A percentile compares a stretch with the other conserved stretches of the same genome.
phyloP scores from a whole-genome alignment of 306 rosid genomes.

The Cucurbita pepo region DNA sequence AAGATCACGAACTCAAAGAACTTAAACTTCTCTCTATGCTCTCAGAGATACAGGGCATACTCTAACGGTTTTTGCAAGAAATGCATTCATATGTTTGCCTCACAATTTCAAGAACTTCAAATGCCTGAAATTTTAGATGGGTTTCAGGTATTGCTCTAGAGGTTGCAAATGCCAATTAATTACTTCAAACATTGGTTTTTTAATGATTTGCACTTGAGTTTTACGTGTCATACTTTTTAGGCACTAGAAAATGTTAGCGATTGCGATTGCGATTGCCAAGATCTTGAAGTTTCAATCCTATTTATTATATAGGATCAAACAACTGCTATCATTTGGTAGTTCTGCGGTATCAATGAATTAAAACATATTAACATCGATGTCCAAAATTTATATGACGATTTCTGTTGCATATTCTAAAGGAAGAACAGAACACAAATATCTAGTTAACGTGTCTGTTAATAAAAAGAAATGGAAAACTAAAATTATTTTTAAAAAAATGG shows the following conservation, averaged over 20 bases:
- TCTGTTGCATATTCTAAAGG: too few relatives aligned
- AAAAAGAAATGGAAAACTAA: too few relatives aligned
- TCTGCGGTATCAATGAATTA: slow-evolving; percentile 39
- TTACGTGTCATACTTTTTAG: background rate
- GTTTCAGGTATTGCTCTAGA: slow-evolving; percentile 42
- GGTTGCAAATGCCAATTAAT: background rate
- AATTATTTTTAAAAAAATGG: too few relatives aligned
- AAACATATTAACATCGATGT: slow-evolving; percentile 6
- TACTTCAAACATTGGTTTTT: background rate
- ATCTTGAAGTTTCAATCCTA: background rate
- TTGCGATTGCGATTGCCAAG: background rate
- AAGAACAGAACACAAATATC: too few relatives aligned
- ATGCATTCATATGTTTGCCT: slow-evolving; percentile 84
- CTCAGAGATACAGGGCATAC: slow-evolving; percentile 79
- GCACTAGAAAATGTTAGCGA: background rate
- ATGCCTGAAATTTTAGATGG: slow-evolving; percentile 96
- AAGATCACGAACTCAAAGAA: too few relatives aligned
- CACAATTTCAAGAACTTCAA: slow-evolving; percentile 93
- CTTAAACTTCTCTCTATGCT: slow-evolving; percentile 39
- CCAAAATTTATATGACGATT: too few relatives aligned
- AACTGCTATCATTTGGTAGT: slow-evolving; percentile 40
- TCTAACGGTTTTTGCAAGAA: slow-evolving; percentile 75
- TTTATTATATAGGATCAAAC: slow-evolving; percentile 64
- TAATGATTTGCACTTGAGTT: background rate
- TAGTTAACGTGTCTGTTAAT: too few relatives aligned